These are phyloP conservation scores for Vitis labrusca DNA, from an alignment of 164 flowering plant species.

Conservation along the genomic window DNA sequence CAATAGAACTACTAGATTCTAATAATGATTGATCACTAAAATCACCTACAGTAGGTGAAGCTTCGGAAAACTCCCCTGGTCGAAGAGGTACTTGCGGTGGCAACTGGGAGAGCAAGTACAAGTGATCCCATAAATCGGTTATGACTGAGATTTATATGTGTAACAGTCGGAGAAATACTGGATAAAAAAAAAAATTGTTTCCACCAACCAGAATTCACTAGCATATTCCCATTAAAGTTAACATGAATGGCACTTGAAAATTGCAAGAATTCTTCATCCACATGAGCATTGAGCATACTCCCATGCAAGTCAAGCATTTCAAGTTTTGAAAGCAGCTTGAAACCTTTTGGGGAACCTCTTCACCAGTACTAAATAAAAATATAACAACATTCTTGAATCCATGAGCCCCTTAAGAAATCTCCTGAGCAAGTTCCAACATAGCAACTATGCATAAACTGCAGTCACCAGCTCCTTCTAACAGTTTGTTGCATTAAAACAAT, in stretches of 20 bases:
- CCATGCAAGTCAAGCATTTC: constrained; percentile 82
- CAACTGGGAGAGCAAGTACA: not conserved
- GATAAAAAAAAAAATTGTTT: constrained; percentile 41
- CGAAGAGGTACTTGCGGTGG: too few relatives aligned
- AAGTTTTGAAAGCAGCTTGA: constrained; percentile 55
- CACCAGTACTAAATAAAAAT: constrained; percentile 91
- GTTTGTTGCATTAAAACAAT: constrained; percentile 69
- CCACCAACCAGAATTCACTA: constrained; percentile 43
- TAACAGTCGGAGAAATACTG: constrained; percentile 62
- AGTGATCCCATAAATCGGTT: constrained; percentile 49
- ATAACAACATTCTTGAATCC: constrained; percentile 81
- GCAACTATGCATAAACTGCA: constrained; percentile 94
- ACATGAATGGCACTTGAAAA: constrained; percentile 59
- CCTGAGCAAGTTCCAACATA: constrained; percentile 96
- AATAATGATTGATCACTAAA: too few relatives aligned
- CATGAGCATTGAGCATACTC: constrained; percentile 60
- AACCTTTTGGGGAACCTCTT: constrained; percentile 78
- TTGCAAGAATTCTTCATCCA: constrained; percentile 65
- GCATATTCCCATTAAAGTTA: constrained; percentile 81
- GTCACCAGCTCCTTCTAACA: constrained; percentile 94
- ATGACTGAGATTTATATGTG: constrained; percentile 75
- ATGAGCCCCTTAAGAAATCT: constrained; percentile 92
- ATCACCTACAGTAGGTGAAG: too few relatives aligned
- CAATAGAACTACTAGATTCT: too few relatives aligned
- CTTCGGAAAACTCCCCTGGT: too few relatives aligned